phyloP scores from a whole-genome alignment of 192 early-diverging fungal genomes.

The Chytriomyces hyalinus region DNA sequence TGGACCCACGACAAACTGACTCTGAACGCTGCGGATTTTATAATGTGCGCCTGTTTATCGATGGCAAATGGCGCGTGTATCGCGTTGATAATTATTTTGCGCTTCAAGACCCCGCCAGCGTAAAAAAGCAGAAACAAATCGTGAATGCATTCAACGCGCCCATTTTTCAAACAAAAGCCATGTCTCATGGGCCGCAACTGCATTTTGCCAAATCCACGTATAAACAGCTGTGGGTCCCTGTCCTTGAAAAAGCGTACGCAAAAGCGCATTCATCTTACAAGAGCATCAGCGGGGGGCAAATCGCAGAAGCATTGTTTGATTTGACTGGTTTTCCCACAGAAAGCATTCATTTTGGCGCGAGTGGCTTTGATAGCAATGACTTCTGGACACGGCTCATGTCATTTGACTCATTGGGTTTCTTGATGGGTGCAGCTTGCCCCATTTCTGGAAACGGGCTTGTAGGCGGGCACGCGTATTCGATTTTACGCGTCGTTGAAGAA shows the following conservation, averaged over 20 bases:
- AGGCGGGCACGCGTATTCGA: constrained; percentile 35
- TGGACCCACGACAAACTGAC: neutral
- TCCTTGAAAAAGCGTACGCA: constrained; percentile 67
- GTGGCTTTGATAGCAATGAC: constrained; percentile 26
- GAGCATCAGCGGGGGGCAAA: constrained; percentile 46
- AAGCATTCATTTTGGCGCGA: constrained; percentile 22
- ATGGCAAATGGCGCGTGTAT: constrained; percentile 29
- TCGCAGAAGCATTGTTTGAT: constrained; percentile 35
- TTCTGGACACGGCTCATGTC: constrained; percentile 31
- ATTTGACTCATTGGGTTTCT: constrained; percentile 25
- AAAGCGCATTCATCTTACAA: constrained; percentile 63
- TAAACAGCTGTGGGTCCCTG: constrained; percentile 51
- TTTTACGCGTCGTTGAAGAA: constrained; percentile 30
- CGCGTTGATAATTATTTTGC: constrained; percentile 28
- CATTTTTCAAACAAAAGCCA: neutral
- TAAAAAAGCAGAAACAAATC: neutral
- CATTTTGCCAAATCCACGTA: constrained; percentile 22
- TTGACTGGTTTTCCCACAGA: constrained; percentile 38
- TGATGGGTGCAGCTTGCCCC: constrained; percentile 36
- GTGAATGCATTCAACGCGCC: neutral
- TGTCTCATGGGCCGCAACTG: neutral
- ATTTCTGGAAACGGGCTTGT: constrained; percentile 36
- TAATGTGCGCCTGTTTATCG: constrained; percentile 22
- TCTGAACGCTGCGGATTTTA: neutral
- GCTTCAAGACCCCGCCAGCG: neutral